Evolutionary conservation across 108 stramenopile species (phyloP).

Genomic region (Mediolabrus comicus): DNA sequence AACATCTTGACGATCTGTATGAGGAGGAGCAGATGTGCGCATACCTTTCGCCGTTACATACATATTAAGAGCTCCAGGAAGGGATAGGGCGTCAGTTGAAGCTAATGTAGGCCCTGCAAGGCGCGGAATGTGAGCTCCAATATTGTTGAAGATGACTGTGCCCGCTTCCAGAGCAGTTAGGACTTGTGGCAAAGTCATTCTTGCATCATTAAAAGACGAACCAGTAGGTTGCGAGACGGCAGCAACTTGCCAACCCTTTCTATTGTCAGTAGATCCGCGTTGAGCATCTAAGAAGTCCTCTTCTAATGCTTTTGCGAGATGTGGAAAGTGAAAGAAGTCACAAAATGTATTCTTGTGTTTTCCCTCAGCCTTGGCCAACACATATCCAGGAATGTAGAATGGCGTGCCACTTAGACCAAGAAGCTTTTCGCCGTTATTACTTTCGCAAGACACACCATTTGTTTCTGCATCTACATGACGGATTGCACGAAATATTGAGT

Average conservation of each 20-base stretch:
- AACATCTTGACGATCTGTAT: conserved; percentile 94
- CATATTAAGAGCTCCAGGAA: conserved; percentile 83
- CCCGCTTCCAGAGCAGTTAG: conserved; percentile 66
- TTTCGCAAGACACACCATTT: neutral
- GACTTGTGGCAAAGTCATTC: conserved; percentile 74
- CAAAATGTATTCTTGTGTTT: conserved; percentile 26
- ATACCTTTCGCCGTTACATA: conserved; percentile 85
- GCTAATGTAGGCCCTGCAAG: conserved; percentile 81
- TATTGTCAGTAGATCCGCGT: conserved; percentile 75
- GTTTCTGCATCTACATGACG: conserved; percentile 22
- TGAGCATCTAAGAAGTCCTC: conserved; percentile 85
- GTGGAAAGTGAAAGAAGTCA: conserved; percentile 58
- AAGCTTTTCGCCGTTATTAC: neutral
- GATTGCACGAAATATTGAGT: conserved; percentile 68
- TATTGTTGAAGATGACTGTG: conserved; percentile 85
- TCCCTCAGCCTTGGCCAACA: conserved; percentile 33
- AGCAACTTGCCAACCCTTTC: conserved; percentile 76
- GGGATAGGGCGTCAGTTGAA: conserved; percentile 69
- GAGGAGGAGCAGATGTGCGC: conserved; percentile 86
- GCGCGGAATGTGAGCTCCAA: conserved; percentile 78
- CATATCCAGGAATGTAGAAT: conserved; percentile 52
- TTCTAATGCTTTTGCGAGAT: conserved; percentile 65
- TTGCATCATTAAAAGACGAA: conserved; percentile 78
- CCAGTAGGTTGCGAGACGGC: conserved; percentile 68
- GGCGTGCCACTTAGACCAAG: conserved; percentile 62